phyloP scores from a whole-genome alignment of 164 flowering plant genomes.

The Taxillus chinensis region DNA sequence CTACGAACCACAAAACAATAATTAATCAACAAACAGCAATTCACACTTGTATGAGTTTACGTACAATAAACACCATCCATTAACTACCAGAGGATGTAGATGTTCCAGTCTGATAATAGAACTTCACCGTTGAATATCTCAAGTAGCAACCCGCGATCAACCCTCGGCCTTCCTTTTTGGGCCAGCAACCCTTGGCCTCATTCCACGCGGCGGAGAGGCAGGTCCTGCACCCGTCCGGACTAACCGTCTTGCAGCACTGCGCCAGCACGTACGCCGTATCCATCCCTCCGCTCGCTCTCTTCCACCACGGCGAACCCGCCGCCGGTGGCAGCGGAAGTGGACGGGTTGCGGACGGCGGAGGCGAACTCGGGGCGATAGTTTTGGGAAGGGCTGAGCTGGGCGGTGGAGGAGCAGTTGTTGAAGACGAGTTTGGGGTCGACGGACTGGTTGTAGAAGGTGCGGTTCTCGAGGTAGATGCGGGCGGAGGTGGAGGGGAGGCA shows the following conservation, averaged over 20 bases:
- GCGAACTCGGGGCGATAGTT: conserved; percentile 10
- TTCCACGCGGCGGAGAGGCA: conserved; percentile 47
- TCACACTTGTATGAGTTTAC: neutral
- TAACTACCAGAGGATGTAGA: neutral
- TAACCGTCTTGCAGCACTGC: conserved; percentile 67
- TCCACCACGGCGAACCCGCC: conserved; percentile 27
- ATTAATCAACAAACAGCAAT: neutral
- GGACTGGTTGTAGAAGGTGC: conserved; percentile 35
- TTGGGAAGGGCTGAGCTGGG: neutral
- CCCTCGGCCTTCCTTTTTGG: conserved; percentile 47
- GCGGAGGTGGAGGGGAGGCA: conserved; percentile 50
- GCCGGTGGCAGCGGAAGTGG: conserved; percentile 16
- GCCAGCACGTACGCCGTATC: conserved; percentile 36
- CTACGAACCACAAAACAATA: conserved; percentile 15
- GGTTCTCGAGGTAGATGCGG: conserved; percentile 40
- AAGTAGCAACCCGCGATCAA: conserved; percentile 72
- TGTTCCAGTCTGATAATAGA: conserved; percentile 19
- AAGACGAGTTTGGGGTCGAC: conserved; percentile 14
- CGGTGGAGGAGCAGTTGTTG: conserved; percentile 12
- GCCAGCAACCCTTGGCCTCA: conserved; percentile 27
- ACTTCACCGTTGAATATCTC: conserved; percentile 57
- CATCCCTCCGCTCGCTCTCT: conserved; percentile 7
- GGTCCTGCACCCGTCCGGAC: conserved; percentile 29
- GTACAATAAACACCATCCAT: neutral
- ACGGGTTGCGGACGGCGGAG: conserved; percentile 17